Evolutionary conservation across 1,139 yeast genomes (phyloP).

Genomic region (Candida glucosophila): DNA sequence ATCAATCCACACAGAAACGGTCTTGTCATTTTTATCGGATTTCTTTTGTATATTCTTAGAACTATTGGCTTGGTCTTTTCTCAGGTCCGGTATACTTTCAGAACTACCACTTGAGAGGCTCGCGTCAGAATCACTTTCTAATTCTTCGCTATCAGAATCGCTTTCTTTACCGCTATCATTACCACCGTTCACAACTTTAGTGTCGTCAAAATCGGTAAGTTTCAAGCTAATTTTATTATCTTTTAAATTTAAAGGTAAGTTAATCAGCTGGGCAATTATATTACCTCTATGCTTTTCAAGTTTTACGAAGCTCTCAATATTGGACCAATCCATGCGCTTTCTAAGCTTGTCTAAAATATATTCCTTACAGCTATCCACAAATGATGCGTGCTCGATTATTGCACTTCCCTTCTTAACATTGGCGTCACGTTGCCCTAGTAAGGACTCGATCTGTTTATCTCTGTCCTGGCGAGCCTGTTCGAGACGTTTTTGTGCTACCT

Average conservation of each 20-base stretch:
- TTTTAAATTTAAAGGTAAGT: constrained; percentile 61
- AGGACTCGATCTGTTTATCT: constrained; percentile 57
- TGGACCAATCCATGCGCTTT: constrained; percentile 93
- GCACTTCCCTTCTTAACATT: constrained; percentile 67
- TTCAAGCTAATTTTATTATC: constrained; percentile 59
- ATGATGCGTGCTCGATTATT: constrained; percentile 59
- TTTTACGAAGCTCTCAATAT: constrained; percentile 67
- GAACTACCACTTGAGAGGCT: constrained; percentile 9
- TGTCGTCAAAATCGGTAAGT: constrained; percentile 46
- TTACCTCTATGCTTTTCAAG: constrained; percentile 65
- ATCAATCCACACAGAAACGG: constrained; percentile 49
- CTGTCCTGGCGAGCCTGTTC: constrained; percentile 72
- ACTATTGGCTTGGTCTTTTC: constrained; percentile 6
- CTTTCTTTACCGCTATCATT: too few species aligned
- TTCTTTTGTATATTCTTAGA: constrained; percentile 7
- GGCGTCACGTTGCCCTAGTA: constrained; percentile 54
- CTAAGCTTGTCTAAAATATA: constrained; percentile 61
- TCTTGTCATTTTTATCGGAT: constrained; percentile 12
- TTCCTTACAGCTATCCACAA: constrained; percentile 63
- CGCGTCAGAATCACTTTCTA: constrained; percentile 21
- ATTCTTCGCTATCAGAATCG: constrained; percentile 14
- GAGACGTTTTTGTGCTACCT: constrained; percentile 63
- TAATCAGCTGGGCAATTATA: constrained; percentile 52
- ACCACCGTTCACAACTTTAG: too few species aligned
- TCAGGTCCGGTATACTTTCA: constrained; percentile 9